A percentile compares a stretch with the other conserved stretches of the same genome.
Conservation (phyloP, 495 filamentous ascomycete genomes). For the Terfezia boudieri region DNA sequence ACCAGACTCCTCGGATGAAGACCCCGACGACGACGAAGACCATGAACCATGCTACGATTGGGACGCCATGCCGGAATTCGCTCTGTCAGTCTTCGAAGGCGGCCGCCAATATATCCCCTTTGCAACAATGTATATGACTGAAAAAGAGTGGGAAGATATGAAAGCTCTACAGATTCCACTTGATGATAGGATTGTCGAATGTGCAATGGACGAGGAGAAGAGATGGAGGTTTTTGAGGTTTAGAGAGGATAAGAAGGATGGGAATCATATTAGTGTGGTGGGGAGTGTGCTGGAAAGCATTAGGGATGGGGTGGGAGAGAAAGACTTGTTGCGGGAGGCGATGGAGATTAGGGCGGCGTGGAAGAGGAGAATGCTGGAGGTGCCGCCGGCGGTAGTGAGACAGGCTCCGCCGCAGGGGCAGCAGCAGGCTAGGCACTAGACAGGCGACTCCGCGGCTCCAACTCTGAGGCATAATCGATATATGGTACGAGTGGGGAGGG, state of each 20-base stretch:
- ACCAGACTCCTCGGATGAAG: conserved; percentile 39
- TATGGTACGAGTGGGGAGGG: too few relatives aligned
- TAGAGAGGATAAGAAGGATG: conserved; percentile 73
- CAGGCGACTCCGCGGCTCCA: too few relatives aligned
- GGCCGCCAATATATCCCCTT: conserved; percentile 33
- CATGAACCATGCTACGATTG: conserved; percentile 25
- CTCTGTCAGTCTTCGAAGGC: conserved; percentile 33
- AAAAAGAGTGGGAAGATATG: conserved; percentile 59
- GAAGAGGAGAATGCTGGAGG: conserved; percentile 11
- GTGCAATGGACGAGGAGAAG: conserved; percentile 45
- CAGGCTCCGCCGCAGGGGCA: not conserved
- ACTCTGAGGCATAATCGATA: too few relatives aligned
- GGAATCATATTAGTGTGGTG: conserved; percentile 67
- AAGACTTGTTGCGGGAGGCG: conserved; percentile 28
- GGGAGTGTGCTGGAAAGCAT: conserved; percentile 67
- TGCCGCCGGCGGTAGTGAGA: not conserved
- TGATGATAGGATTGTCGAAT: conserved; percentile 73
- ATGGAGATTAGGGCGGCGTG: conserved; percentile 11
- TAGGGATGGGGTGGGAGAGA: conserved; percentile 42
- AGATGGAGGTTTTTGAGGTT: conserved; percentile 73
- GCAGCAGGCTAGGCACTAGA: not conserved
- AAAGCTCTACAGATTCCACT: conserved; percentile 47
- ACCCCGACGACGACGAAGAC: conserved; percentile 2
- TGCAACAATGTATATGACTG: conserved; percentile 43
- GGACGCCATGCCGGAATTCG: conserved; percentile 33